Evolutionary conservation across 352 stramenopile genomes (phyloP).

Genomic region (Phytophthora sansomeana): DNA sequence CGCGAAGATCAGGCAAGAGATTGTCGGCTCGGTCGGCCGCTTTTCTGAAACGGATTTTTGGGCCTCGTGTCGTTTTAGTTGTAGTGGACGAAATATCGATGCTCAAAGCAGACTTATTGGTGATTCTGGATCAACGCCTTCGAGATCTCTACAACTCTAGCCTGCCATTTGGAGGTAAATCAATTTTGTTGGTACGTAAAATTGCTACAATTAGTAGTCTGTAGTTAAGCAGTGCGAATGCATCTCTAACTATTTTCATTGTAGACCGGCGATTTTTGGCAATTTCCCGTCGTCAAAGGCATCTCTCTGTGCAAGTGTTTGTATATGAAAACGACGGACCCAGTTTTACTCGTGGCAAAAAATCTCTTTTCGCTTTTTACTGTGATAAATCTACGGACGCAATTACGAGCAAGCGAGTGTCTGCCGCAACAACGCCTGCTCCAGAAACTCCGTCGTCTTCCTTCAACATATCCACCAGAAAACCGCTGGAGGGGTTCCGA

Average conservation of each 20-base stretch:
- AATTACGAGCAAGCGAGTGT: conserved; percentile 1
- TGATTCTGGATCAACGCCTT: conserved; percentile 8
- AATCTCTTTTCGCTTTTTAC: conserved; percentile 12
- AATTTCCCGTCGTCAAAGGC: conserved; percentile 1
- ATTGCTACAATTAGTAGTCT: too few species aligned
- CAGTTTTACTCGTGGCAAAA: background rate
- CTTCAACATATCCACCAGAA: background rate
- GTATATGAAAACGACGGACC: conserved; percentile 13
- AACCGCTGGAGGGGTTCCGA: conserved; percentile 4
- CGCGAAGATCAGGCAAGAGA: too few species aligned
- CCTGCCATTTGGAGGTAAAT: conserved; percentile 9
- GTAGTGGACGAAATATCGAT: conserved; percentile 15
- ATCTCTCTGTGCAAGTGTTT: conserved; percentile 9
- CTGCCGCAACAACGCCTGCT: background rate
- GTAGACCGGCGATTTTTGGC: conserved; percentile 10
- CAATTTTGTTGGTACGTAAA: conserved; percentile 13
- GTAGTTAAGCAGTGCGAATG: too few species aligned
- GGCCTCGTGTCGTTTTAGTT: background rate
- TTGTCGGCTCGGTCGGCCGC: too few species aligned
- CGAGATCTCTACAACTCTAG: background rate
- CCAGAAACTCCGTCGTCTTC: background rate
- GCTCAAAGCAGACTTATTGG: conserved; percentile 4
- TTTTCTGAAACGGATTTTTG: too few species aligned
- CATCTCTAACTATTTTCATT: background rate
- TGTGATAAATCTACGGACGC: background rate